Evolutionary conservation across 495 filamentous ascomycete genomes (phyloP), one percentile per base, ranked within the genome.

Genomic region (Pyrenula aspistea): DNA sequence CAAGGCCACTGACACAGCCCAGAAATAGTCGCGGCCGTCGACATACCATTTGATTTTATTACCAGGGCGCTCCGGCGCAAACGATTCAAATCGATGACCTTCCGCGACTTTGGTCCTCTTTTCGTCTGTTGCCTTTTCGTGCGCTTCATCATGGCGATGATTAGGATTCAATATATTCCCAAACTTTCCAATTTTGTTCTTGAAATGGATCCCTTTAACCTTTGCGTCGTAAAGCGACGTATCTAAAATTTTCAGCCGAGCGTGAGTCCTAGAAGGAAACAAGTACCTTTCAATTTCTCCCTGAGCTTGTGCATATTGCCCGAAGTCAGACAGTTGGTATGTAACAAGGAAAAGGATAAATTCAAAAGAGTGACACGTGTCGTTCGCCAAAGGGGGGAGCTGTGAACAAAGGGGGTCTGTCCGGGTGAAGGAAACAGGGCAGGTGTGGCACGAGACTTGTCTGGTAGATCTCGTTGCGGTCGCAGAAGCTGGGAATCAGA

Each of bases 41-140:
- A 96, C 88, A 75, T 96, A 97, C 91, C 91, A 96, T 73, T 97
- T 97, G 58, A 95, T 77, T 56, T 84, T 79, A 67, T 97, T 96
- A 11, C 87, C 88, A 12, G 89, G 82, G 22, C 81, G 81, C 62
- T 91, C 82, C 1, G 91, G 91, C 2, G 91, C 91, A 68, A 89
- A 98, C 12, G 87, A 91, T 12, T 83, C 62, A 70, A 88, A 96
- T n/a, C 91, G 83, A 59, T 97, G 86, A 22, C 78, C 80, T 56
- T 91, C 80, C 59, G 78, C 71, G 58, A 96, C 86, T 20, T 66
- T 73, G 21, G 74, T 82, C 49, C 92, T 82, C 67, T 94, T 93
- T 53, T 76, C 76, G 65, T 98, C 92, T 23, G 89, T 91, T 2
- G 68, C 72, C 63, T 91, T 79, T 67, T 98, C 92, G 68, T 96